Percentiles rank a stretch among this genome's conserved stretches.
phyloP scores from a whole-genome alignment of 805 yeast genomes.

The Metschnikowia noctiluminum region DNA sequence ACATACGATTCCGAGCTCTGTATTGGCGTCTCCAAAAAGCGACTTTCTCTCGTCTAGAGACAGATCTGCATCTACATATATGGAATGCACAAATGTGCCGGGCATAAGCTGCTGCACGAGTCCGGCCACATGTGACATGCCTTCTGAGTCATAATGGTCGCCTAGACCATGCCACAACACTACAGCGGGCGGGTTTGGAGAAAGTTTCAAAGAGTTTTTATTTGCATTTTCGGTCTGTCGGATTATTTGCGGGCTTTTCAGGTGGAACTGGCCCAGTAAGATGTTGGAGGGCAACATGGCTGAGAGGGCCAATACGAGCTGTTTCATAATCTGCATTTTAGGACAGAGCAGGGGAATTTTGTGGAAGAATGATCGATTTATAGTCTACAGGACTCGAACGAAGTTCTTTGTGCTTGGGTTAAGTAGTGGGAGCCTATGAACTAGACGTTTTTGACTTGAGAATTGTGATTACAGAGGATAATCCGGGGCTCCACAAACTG shows the following conservation, averaged over 20 bases:
- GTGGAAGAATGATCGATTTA: too few relatives aligned
- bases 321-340: constrained; percentile 6
- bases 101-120: constrained; percentile 47
- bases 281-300: constrained; percentile 1
- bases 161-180: constrained; percentile 88
- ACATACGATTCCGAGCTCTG: constrained; percentile 55
- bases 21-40: constrained; percentile 56
- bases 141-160: constrained; percentile 62
- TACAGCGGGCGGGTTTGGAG: constrained; percentile 31
- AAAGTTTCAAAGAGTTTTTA: background rate
- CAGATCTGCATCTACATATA: constrained; percentile 49
- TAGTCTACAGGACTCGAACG: too few relatives aligned
- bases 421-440: too few relatives aligned
- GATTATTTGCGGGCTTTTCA: background rate
- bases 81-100: constrained; percentile 48
- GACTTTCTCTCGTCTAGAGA: constrained; percentile 52
- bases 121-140: constrained; percentile 47
- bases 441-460: too few relatives aligned
- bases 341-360: too few relatives aligned
- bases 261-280: background rate
- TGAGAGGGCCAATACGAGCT: constrained; percentile 6
- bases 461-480: too few relatives aligned
- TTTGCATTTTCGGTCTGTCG: background rate
- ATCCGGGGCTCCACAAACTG: too few relatives aligned
- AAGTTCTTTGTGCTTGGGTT: too few relatives aligned